phyloP scores from a whole-genome alignment of 2,329 filamentous ascomycete species.

The Ceratocystis cacaofunesta region DNA sequence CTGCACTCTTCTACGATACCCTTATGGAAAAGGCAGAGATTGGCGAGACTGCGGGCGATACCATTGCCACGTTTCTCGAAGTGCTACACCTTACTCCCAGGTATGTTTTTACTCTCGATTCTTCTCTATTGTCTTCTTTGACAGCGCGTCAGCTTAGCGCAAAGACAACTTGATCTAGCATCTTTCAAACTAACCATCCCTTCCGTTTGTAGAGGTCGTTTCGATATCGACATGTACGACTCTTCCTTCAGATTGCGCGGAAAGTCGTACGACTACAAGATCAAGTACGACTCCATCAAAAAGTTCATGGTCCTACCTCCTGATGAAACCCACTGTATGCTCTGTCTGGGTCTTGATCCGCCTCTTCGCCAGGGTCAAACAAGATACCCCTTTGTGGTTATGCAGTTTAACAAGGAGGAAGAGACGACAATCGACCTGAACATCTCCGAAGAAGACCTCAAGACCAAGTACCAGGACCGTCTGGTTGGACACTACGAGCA shows the following conservation, averaged over 20 bases:
- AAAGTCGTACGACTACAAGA: slow-evolving; percentile 99
- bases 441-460: slow-evolving; percentile 77
- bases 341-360: slow-evolving; percentile 86
- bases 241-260: slow-evolving; percentile 89
- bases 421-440: slow-evolving; percentile 94
- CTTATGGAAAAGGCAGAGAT: slow-evolving; percentile 98
- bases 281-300: slow-evolving; percentile 93
- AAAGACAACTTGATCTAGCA: too few species aligned
- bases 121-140: too few species aligned
- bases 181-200: slow-evolving; percentile 20
- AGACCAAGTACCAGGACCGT: slow-evolving; percentile 77
- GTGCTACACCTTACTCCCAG: slow-evolving; percentile 91
- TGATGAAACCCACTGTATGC: slow-evolving; percentile 91
- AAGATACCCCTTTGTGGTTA: slow-evolving; percentile 92
- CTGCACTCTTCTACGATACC: slow-evolving; percentile 94
- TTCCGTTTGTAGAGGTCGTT: slow-evolving; percentile 59
- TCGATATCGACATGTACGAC: slow-evolving; percentile 99
- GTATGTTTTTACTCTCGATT: slow-evolving; percentile 29
- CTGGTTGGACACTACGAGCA: slow-evolving; percentile 82
- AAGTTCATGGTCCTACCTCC: slow-evolving; percentile 97
- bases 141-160: too few species aligned
- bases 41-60: slow-evolving; percentile 96
- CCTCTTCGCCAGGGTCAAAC: slow-evolving; percentile 94
- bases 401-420: slow-evolving; percentile 97
- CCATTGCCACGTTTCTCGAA: slow-evolving; percentile 92